Base-by-base conservation (phyloP, 768 basidiomycete genomes). In the Pleurotus cornucopiae region DNA sequence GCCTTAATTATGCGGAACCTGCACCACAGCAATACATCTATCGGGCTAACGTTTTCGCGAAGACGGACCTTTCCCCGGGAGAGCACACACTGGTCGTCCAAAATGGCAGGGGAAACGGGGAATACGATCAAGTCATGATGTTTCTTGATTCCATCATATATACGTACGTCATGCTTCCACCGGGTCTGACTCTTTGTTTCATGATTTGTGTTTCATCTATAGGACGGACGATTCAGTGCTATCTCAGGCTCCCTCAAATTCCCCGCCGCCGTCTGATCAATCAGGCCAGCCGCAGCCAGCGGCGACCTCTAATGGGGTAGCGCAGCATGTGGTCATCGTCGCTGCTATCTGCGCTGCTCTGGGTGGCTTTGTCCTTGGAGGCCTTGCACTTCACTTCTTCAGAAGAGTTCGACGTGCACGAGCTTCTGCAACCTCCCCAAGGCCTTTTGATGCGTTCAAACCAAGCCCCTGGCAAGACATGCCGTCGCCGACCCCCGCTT, bases 81-180 rank as follows among this genome's bases (percentile, higher is more conserved):
- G 38, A 40, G n/a, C 51, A 53, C 25, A 53, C 51, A 3, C 7
- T 53, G 11, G 39, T 41, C n/a, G 11, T 53, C 5, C 51, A 53
- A 25, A 53, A 41, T 41, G 51, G 51, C 6, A 37, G 51, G 2
- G 37, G 38, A 25, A 41, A 41, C n/a, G 39, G 38, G 16, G 12
- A 43, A 41, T 41, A 37, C 39, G 51, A 53, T 20, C 51, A 53
- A 21, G 51, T 53, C 12, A 53, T 53, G 51, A 53, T 53, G 51
- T 53, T 53, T 30, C 51, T 53, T 23, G 39, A 53, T 41, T 53
- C 51, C 14, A 25, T 53, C 39, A 53, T 53, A n/a, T 53, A 53
- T 23, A 53, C 51, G 51, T 53, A 53, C 20, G 51, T 41, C 48
- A 20, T 23, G 21, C 5, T 21, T 13, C 21, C 46, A 16, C 16